Evolutionary conservation across 441 rosid genomes (phyloP), one percentile per base, ranked within the genome.

Genomic region (Daphne laureola): DNA sequence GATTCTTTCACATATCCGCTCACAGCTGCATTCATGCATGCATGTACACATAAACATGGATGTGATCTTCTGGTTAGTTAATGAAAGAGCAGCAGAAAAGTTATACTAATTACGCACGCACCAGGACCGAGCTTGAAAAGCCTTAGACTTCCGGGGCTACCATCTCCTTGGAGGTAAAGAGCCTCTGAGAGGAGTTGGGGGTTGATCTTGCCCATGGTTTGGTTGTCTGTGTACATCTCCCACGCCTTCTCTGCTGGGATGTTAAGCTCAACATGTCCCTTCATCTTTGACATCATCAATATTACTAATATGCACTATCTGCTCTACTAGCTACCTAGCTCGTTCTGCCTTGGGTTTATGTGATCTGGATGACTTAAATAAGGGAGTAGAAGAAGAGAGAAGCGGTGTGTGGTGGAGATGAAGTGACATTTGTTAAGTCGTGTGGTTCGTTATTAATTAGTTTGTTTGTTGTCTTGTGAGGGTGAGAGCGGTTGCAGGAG

Each of bases 71-170:
- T 8, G 16, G 5, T 43, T 8, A 8, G 2, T n/a, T 8, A 18
- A 8, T n/a, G 36, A 26, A 9, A 55, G 15, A 15, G 23, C 12
- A 48, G 49, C 12, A 48, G 49, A 36, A 40, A 35, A 21, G n/a
- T n/a, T n/a, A n/a, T n/a, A n/a, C n/a, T n/a, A n/a, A n/a, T n/a
- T n/a, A n/a, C n/a, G 21, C 17, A 40, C 9, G n/a, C 12, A 76
- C 79, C 71, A 25, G 81, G 74, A 5, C 78, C 82, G 51, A 73
- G 74, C 67, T 64, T 64, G 67, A 74, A 62, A 54, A 66, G 59
- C 63, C 77, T 59, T 46, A 68, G 54, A 54, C 71, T 77, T 31
- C 73, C 79, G 8, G 77, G 79, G 51, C 40, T 47, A 51, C 77
- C 79, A 27, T 73, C 73, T 21, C 79, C 75, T 17, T 70, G 47